Conservation (phyloP, 306 rosid species). For the Psophocarpus tetragonolobus region DNA sequence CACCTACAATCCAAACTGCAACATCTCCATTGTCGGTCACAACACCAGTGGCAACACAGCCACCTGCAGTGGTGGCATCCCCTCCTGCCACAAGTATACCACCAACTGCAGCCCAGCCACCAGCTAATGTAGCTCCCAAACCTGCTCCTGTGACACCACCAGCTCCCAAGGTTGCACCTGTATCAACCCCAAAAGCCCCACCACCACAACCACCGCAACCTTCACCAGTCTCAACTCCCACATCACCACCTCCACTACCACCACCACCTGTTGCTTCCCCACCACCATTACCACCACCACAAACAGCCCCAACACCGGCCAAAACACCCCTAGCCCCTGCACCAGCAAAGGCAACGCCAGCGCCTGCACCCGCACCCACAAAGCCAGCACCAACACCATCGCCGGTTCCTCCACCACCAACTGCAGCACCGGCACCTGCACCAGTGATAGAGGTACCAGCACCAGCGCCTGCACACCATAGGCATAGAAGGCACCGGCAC, state of each 20-base stretch:
- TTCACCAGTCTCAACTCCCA: constrained; percentile 56
- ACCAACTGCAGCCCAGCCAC: constrained; percentile 45
- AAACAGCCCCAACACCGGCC: constrained; percentile 63
- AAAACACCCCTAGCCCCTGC: constrained; percentile 64
- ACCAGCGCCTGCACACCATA: constrained; percentile 32
- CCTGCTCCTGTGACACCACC: constrained; percentile 56
- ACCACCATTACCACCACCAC: constrained; percentile 50
- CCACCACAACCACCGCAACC: constrained; percentile 57
- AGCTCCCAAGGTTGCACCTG: constrained; percentile 57
- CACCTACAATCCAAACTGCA: constrained; percentile 5
- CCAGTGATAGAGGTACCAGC: background rate
- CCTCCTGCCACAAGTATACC: constrained; percentile 53
- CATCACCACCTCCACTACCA: constrained; percentile 48
- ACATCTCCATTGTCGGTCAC: constrained; percentile 7
- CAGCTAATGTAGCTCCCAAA: constrained; percentile 43
- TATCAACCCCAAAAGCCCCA: constrained; percentile 47
- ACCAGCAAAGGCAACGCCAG: constrained; percentile 53
- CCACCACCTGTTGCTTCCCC: constrained; percentile 42
- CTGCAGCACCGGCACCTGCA: constrained; percentile 49
- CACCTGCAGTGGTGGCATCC: constrained; percentile 35
- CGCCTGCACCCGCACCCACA: constrained; percentile 51
- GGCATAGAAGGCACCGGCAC: background rate
- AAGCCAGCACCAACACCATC: constrained; percentile 57
- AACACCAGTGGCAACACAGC: constrained; percentile 12
- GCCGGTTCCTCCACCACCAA: constrained; percentile 56